A percentile compares a stretch with the other conserved stretches of the same genome.
phyloP scores from a whole-genome alignment of 2,329 filamentous ascomycete genomes.

The Pleomassaria siparia region DNA sequence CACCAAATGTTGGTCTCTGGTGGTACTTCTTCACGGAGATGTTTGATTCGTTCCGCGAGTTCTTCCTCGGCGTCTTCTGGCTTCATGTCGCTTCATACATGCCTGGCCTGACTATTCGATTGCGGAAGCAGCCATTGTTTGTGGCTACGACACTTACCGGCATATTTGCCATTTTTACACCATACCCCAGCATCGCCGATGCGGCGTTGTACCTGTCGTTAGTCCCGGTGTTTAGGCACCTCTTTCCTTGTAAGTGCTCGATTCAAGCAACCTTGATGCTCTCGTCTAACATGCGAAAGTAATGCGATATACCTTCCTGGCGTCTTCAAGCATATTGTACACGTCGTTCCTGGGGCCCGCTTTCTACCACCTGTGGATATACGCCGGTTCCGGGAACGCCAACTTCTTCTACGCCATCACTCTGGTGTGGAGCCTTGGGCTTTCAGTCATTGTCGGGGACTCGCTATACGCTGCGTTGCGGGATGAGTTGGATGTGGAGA shows the following conservation, averaged over 20 bases:
- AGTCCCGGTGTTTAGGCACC: slow-evolving; percentile 83
- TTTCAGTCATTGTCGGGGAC: slow-evolving; percentile 85
- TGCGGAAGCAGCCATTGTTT: slow-evolving; percentile 83
- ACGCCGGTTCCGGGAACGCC: slow-evolving; percentile 94
- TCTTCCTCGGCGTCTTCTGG: slow-evolving; percentile 98
- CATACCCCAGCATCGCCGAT: slow-evolving; percentile 91
- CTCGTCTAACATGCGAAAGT: slow-evolving; percentile 52
- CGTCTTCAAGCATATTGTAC: slow-evolving; percentile 80
- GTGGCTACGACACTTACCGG: slow-evolving; percentile 83
- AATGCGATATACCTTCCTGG: slow-evolving; percentile 91
- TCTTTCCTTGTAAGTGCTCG: slow-evolving; percentile 70
- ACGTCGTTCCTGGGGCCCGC: slow-evolving; percentile 86
- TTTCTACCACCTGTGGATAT: slow-evolving; percentile 98
- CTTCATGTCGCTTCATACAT: slow-evolving; percentile 90
- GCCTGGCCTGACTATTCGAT: slow-evolving; percentile 77
- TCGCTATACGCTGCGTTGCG: slow-evolving; percentile 83
- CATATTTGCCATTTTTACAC: slow-evolving; percentile 93
- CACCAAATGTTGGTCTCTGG: slow-evolving; percentile 94
- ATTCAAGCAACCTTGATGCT: not conserved
- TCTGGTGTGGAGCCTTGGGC: slow-evolving; percentile 91
- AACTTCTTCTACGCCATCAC: slow-evolving; percentile 99
- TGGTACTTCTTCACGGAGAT: slow-evolving; percentile 99
- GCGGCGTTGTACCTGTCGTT: slow-evolving; percentile 82
- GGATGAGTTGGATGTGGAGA: slow-evolving; percentile 91
- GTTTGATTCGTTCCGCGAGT: slow-evolving; percentile 96